Base-by-base conservation (phyloP, 495 filamentous ascomycete species). In the Hyaloscypha variabilis region DNA sequence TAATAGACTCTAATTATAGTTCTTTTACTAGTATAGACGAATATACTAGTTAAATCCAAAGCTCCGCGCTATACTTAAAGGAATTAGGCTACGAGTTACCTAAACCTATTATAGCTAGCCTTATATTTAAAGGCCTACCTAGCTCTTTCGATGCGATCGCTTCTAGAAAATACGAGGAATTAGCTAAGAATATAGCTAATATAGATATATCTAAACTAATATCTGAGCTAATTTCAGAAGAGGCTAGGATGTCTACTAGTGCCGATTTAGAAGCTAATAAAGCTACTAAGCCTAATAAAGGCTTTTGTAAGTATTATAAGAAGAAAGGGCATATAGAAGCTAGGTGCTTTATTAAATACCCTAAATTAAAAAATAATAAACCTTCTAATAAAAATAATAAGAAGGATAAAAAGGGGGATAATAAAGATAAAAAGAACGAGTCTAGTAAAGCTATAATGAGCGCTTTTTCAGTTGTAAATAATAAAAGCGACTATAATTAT, bases 211-310 rank as follows among this genome's bases (percentile, higher is more conserved):
- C 39, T 51, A 62, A 62, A 28, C 25, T 62, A 28, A 62, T 62
- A 51, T 51, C 39, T 51, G 24, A 62, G 4, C 23, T 62, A 62
- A 51, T 51, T 29, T 52, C 6, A 29, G 36, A 62, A 52, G 46
- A 62, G 8, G 39, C 36, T 51, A 51, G 59, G 29, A 62, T 62
- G 19, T 25, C 13, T 1, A n/a, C 39, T 62, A 51, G 17, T 50
- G 28, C 6, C 8, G 59, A 62, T 23, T 52, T 62, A 62, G 14
- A 62, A 30, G 59, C 59, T 62, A 62, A 62, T 62, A 62, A 62
- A 51, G 59, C 59, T 51, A 62, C 14, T n/a, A n/a, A n/a, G 17
- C 25, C 6, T 39, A 62, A 21, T 30, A 51, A 28, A 30, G 17
- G 34, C n/a, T n/a, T n/a, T 52, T 62, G 14, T 30, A 62, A 28